Percentiles rank a stretch among this genome's conserved stretches.
Conservation (phyloP, 768 basidiomycete genomes). For the Mycena epipterygia region DNA sequence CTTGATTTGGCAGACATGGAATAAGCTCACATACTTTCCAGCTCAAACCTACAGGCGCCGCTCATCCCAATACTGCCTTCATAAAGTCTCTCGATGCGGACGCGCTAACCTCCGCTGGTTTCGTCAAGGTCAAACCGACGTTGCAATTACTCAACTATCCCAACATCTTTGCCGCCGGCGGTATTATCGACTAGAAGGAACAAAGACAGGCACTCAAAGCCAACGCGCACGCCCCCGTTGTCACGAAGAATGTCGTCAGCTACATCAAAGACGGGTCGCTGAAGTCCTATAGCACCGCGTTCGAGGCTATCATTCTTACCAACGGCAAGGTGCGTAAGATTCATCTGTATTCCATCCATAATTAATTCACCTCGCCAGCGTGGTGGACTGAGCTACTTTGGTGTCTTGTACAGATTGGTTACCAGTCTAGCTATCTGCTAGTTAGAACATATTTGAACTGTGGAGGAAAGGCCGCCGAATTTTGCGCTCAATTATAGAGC, state of each 20-base stretch:
- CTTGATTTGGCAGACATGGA: background rate
- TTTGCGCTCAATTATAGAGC: too few relatives aligned
- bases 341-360: background rate
- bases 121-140: slow-evolving; percentile 67
- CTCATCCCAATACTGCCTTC: slow-evolving; percentile 53
- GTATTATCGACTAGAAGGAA: slow-evolving; percentile 73
- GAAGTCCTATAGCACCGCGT: slow-evolving; percentile 59
- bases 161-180: slow-evolving; percentile 75
- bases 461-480: too few relatives aligned
- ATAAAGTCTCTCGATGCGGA: slow-evolving; percentile 38
- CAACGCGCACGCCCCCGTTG: slow-evolving; percentile 57
- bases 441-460: too few relatives aligned
- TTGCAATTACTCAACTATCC: slow-evolving; percentile 67
- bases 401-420: too few relatives aligned
- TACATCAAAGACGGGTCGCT: slow-evolving; percentile 53
- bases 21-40: background rate
- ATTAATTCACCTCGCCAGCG: slow-evolving; percentile 46
- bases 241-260: slow-evolving; percentile 63
- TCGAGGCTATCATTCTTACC: slow-evolving; percentile 68
- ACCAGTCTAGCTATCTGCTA: too few relatives aligned
- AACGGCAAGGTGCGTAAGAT: slow-evolving; percentile 70
- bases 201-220: slow-evolving; percentile 70
- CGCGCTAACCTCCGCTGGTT: slow-evolving; percentile 53
- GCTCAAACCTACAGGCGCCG: slow-evolving; percentile 33
- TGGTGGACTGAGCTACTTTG: slow-evolving; percentile 57